Base-by-base conservation (phyloP, 2,329 filamentous ascomycete genomes). In the Sclerotinia nivalis region DNA sequence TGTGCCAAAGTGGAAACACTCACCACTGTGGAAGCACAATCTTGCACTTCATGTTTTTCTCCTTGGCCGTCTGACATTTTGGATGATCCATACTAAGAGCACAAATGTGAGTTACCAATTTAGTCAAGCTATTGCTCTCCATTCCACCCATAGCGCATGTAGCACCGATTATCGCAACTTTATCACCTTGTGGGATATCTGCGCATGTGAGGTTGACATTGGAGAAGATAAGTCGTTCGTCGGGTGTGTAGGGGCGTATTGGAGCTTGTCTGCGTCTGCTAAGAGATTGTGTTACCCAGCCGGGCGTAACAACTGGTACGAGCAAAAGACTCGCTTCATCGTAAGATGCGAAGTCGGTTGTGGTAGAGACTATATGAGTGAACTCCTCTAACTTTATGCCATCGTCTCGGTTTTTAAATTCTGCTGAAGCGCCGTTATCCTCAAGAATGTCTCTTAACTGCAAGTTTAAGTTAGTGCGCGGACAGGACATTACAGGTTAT, bases 11-110 rank as follows among this genome's bases (percentile, higher is more conserved):
- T 54, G 5, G 34, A 28, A 52, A 65, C 15, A 60, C 58, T 47
- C 82, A 93, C 93, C 96, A 98, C 78, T 98, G 96, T 50, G 96
- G 96, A 66, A 99, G 84, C 25, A 99, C 92, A 71, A 97, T 91
- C 80, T 93, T 94, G 80, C 88, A 88, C 68, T 88, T 88, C 68
- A 92, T 83, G 2, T 86, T 86, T 79, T 90, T 96, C 12, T 85
- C 82, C 56, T 83, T 73, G 0, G 90, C 91, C 68, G 87, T 78
- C 71, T 85, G 78, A 72, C 90, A 91, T 78, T 93, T 93, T 3
- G 89, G 86, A 69, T 94, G 87, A 47, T 94, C 89, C 79, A 91
- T 84, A 7, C 88, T 88, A 71, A 97, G 83, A 7, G 95, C 92
- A 71, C 97, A 95, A 68, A 99, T 87, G 80, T 99, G 96, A 2